Evolutionary conservation across 2,329 filamentous ascomycete genomes (phyloP).

Genomic region (Colletotrichum nymphaeae): DNA sequence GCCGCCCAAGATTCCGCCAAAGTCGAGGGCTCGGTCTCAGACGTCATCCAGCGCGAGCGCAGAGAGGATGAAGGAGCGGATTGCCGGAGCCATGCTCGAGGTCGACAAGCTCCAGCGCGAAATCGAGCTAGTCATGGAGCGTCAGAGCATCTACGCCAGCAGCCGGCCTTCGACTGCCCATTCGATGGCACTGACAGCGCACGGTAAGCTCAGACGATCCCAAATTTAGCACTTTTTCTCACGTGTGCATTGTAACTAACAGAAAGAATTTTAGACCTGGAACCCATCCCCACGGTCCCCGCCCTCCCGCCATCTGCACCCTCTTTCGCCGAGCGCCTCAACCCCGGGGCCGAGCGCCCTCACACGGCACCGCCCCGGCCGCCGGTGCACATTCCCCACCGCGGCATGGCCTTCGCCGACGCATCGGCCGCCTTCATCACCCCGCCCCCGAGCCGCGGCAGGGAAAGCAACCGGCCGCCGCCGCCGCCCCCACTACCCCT

Average conservation of each 20-base stretch:
- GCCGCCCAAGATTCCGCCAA: slow-evolving; percentile 56
- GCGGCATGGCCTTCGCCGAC: slow-evolving; percentile 44
- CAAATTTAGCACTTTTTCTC: slow-evolving; percentile 17
- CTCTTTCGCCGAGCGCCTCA: slow-evolving; percentile 68
- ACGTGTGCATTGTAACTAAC: slow-evolving; percentile 21
- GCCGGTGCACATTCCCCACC: slow-evolving; percentile 46
- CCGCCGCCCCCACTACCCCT: slow-evolving; percentile 64
- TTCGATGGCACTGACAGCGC: slow-evolving; percentile 45
- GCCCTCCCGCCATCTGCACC: slow-evolving; percentile 67
- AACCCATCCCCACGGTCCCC: slow-evolving; percentile 67
- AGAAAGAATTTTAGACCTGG: slow-evolving; percentile 49
- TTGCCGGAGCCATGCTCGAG: slow-evolving; percentile 68
- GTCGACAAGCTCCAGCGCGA: slow-evolving; percentile 68
- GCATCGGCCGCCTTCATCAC: slow-evolving; percentile 45
- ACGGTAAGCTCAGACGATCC: slow-evolving; percentile 24
- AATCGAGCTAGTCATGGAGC: slow-evolving; percentile 70
- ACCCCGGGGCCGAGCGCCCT: slow-evolving; percentile 52
- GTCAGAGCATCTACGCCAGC: slow-evolving; percentile 68
- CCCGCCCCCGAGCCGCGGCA: slow-evolving; percentile 41
- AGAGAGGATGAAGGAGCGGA: slow-evolving; percentile 64
- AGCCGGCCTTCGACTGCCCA: slow-evolving; percentile 62
- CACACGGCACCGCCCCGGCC: slow-evolving; percentile 48
- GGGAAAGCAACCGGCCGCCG: slow-evolving; percentile 55
- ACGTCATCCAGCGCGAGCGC: slow-evolving; percentile 56
- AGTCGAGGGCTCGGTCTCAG: slow-evolving; percentile 56